These are phyloP conservation scores for Claviceps spartinae DNA, from an alignment of 2,329 filamentous ascomycete species.

Conservation along the genomic window DNA sequence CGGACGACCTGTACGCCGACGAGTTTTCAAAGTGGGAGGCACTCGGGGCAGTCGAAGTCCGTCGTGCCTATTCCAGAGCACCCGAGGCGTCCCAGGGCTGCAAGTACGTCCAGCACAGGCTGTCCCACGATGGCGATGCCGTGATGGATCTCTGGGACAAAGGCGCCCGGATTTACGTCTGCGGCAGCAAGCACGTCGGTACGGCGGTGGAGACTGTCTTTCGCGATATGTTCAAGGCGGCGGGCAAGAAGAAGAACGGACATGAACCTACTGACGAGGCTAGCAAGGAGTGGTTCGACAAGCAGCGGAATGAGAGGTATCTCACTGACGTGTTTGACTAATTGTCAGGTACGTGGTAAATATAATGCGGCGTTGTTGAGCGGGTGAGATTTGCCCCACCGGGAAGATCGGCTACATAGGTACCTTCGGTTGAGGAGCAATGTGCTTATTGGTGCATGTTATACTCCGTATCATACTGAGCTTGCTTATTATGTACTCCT, in stretches of 20 bases:
- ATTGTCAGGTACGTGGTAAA: too few species aligned
- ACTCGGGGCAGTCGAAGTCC: conserved; percentile 45
- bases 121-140: conserved; percentile 23
- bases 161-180: conserved; percentile 48
- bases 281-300: conserved; percentile 34
- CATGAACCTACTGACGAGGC: conserved; percentile 24
- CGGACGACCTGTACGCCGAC: conserved; percentile 47
- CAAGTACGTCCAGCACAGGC: conserved; percentile 32
- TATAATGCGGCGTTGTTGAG: too few species aligned
- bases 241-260: conserved; percentile 10
- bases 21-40: conserved; percentile 46
- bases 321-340: conserved; percentile 49
- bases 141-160: conserved; percentile 25
- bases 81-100: conserved; percentile 31
- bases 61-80: conserved; percentile 40
- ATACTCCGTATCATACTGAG: too few species aligned
- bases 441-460: too few species aligned
- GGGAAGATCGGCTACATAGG: too few species aligned
- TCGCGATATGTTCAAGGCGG: conserved; percentile 22
- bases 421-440: too few species aligned
- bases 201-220: conserved; percentile 30
- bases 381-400: too few species aligned
- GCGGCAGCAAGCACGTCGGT: conserved; percentile 42
- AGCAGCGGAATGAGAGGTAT: conserved; percentile 39
- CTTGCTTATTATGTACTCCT: too few species aligned